Percentiles rank a stretch among this genome's conserved stretches.
These are phyloP conservation scores for Metschnikowia gelsemii DNA, from an alignment of 805 yeast species.

Conservation along the genomic window DNA sequence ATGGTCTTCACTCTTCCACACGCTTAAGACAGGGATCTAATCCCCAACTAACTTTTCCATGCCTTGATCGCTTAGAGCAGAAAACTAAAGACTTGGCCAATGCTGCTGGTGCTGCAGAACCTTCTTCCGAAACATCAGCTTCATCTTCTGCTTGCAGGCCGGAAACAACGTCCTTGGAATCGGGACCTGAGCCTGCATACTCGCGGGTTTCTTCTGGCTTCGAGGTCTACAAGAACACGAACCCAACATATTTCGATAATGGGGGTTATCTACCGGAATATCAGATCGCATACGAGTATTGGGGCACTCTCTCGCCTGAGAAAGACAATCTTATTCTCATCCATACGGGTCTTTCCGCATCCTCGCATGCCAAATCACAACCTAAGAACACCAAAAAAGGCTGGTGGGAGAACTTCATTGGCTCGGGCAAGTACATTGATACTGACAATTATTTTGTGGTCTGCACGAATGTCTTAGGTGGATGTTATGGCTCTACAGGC, in stretches of 20 bases:
- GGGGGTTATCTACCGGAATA: slow-evolving; percentile 76
- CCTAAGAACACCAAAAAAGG: slow-evolving; percentile 67
- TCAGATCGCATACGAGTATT: slow-evolving; percentile 87
- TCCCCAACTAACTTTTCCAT: slow-evolving; percentile 77
- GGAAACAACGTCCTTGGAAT: slow-evolving; percentile 44
- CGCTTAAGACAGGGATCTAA: slow-evolving; percentile 38
- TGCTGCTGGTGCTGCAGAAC: slow-evolving; percentile 19
- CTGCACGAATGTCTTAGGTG: slow-evolving; percentile 91
- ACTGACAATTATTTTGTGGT: slow-evolving; percentile 78
- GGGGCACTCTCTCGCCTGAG: slow-evolving; percentile 72
- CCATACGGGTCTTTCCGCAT: slow-evolving; percentile 91
- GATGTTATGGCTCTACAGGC: slow-evolving; percentile 94
- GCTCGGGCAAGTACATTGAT: slow-evolving; percentile 77
- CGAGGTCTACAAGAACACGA: slow-evolving; percentile 49
- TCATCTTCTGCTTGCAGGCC: slow-evolving; percentile 5
- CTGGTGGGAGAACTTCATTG: slow-evolving; percentile 96
- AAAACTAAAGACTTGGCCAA: slow-evolving; percentile 40
- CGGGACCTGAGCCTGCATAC: slow-evolving; percentile 87
- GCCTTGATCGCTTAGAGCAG: slow-evolving; percentile 73
- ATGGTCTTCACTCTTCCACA: slow-evolving; percentile 5
- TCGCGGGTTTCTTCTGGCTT: slow-evolving; percentile 67
- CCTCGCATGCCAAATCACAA: slow-evolving; percentile 90
- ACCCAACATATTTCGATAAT: slow-evolving; percentile 72
- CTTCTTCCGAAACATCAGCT: neutral
- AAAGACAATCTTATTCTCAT: slow-evolving; percentile 72